Conservation (phyloP, 768 basidiomycete species). For the Calocybe cyanea region DNA sequence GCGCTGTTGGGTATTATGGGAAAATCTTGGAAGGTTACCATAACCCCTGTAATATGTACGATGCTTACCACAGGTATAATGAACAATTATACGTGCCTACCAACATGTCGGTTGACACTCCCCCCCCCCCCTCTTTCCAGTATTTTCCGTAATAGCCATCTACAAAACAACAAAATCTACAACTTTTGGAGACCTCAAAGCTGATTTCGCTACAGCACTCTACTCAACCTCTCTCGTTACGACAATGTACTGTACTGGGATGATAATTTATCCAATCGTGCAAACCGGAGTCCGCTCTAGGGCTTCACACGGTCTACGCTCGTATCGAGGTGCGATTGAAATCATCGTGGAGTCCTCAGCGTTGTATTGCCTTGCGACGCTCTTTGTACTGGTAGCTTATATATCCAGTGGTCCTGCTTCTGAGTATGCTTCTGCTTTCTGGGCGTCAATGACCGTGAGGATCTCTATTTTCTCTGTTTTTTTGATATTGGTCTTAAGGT, state of each 20-base stretch:
- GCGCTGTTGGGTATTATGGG: conserved; percentile 16
- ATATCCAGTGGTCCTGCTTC: conserved; percentile 14
- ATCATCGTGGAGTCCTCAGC: conserved; percentile 16
- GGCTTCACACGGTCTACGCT: conserved; percentile 4
- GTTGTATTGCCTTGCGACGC: conserved; percentile 15
- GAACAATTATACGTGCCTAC: not conserved
- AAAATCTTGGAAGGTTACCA: conserved; percentile 6
- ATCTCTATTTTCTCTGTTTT: too few species aligned
- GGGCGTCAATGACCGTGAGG: conserved; percentile 15
- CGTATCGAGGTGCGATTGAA: conserved; percentile 15
- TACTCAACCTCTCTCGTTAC: conserved; percentile 15
- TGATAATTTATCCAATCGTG: conserved; percentile 13
- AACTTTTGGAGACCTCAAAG: conserved; percentile 11
- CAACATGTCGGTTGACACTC: too few species aligned
- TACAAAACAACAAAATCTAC: conserved; percentile 11
- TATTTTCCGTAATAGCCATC: conserved; percentile 15
- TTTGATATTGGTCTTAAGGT: not conserved
- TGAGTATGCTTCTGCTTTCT: conserved; percentile 17
- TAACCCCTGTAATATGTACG: conserved; percentile 11
- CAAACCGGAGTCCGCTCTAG: conserved; percentile 3
- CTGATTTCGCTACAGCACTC: conserved; percentile 15
- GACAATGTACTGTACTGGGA: conserved; percentile 14
- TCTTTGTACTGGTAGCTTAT: conserved; percentile 14
- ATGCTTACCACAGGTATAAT: conserved; percentile 12
- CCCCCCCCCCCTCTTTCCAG: not conserved